Evolutionary conservation across 1,284 basidiomycete species (phyloP), one percentile per base, ranked within the genome.

Genomic region (Cryptococcus neoformans): DNA sequence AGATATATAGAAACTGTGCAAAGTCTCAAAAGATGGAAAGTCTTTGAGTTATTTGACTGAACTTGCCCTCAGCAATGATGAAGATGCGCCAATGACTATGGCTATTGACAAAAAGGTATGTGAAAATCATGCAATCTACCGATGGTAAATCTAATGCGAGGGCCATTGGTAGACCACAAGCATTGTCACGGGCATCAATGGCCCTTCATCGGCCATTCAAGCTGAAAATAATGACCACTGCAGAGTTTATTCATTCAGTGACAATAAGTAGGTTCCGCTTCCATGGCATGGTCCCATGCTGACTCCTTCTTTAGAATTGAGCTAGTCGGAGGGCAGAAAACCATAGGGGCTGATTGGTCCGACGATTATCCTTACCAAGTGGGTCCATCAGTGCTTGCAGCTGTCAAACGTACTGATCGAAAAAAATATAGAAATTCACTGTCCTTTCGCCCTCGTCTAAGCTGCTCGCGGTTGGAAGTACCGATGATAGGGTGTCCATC

Each of bases 41-140:
- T 79, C 79, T 17, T 75, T 95, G 17, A 79, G 84, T 46, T 79
- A 86, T 2, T 67, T 86, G 10, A 77, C 84, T 60, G 90, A 95
- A 73, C 80, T 86, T 48, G 84, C 89, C 65, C 81, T 97, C 9
- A 86, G 84, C 55, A 83, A 79, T 51, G 88, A 85, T 38, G 92
- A 93, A 72, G 93, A 97, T 76, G 89, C 88, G 7, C 92, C 93
- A 10, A 96, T 93, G 90, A 94, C 92, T 69, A 87, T 96, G 81
- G 87, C 87, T 11, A 82, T 85, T 8, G 80, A 89, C 70, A 77
- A 80, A 12, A 75, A 84, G 74, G 90, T 89, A 69, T 45, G 75
- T 64, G 76, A 17, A 28, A 28, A 35, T 6, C n/a, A 36, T 12
- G 14, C 7, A 14, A 40, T n/a, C 2, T 28, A 21, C 37, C 12